Conservation (phyloP, 768 basidiomycete genomes). For the Plicaturopsis crispa region DNA sequence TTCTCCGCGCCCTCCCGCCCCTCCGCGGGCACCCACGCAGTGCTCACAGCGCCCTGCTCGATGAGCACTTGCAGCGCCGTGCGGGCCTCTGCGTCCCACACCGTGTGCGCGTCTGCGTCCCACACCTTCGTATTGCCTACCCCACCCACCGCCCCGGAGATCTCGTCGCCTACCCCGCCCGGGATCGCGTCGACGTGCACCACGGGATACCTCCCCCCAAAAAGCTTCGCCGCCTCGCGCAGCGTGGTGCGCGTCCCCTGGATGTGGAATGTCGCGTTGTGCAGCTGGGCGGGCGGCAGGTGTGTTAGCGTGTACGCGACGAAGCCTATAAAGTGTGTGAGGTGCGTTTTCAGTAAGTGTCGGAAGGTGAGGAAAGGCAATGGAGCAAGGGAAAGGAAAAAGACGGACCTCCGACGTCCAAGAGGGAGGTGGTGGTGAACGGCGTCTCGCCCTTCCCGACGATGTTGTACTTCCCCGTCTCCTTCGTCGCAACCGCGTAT, state of each 20-base stretch:
- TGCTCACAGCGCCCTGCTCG: slow-evolving; percentile 9
- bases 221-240: slow-evolving; percentile 18
- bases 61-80: slow-evolving; percentile 5
- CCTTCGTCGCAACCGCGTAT: slow-evolving; percentile 17
- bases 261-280: slow-evolving; percentile 24
- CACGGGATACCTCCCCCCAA: slow-evolving; percentile 11
- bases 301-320: slow-evolving; percentile 25
- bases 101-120: no score
- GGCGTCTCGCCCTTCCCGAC: slow-evolving; percentile 22
- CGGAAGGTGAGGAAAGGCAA: no score
- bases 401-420: slow-evolving; percentile 27
- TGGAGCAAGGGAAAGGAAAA: no score
- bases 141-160: no score
- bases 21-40: slow-evolving; percentile 9
- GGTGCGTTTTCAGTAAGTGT: no score
- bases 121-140: no score
- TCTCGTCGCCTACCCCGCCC: background rate
- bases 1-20: slow-evolving; percentile 7
- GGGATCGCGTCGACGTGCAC: slow-evolving; percentile 6
- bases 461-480: slow-evolving; percentile 20
- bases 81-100: no score
- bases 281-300: slow-evolving; percentile 16
- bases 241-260: slow-evolving; percentile 24
- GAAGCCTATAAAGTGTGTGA: slow-evolving; percentile 25
- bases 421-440: slow-evolving; percentile 22